Percentiles rank a stretch among this genome's conserved stretches.
These are phyloP conservation scores for Fraxinus nigra DNA, from an alignment of 305 asterid species.

Conservation along the genomic window DNA sequence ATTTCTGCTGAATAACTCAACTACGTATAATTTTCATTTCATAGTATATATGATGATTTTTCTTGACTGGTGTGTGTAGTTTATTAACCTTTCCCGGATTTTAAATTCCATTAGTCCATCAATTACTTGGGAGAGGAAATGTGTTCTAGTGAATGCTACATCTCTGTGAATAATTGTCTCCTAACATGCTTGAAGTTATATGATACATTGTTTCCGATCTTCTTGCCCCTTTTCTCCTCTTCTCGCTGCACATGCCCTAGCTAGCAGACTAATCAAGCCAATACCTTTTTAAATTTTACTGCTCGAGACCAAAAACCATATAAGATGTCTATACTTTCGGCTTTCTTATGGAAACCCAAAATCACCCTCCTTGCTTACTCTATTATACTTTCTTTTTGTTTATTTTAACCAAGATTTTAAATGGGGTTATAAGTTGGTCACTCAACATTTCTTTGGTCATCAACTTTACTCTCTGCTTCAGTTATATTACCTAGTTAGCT, in stretches of 20 bases:
- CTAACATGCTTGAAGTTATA: neutral
- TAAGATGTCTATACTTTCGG: neutral
- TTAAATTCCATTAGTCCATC: neutral
- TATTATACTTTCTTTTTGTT: neutral
- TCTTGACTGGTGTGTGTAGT: neutral
- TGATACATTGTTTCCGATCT: neutral
- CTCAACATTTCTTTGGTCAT: neutral
- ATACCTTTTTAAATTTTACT: neutral
- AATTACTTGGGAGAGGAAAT: neutral
- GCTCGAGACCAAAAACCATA: neutral
- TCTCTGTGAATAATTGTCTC: neutral
- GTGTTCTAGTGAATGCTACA: neutral
- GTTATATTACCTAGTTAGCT: neutral
- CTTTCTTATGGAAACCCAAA: neutral
- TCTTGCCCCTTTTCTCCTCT: neutral
- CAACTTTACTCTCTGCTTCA: neutral
- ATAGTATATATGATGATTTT: conserved; percentile 3
- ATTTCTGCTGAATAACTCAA: neutral
- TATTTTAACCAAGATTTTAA: neutral
- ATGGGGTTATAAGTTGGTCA: neutral
- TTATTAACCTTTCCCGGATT: neutral
- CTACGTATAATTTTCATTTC: neutral
- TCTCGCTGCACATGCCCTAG: neutral
- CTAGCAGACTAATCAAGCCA: neutral
- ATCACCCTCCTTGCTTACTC: neutral